Evolutionary conservation across 1,284 basidiomycete genomes (phyloP).

Genomic region (Peniophora sp.): DNA sequence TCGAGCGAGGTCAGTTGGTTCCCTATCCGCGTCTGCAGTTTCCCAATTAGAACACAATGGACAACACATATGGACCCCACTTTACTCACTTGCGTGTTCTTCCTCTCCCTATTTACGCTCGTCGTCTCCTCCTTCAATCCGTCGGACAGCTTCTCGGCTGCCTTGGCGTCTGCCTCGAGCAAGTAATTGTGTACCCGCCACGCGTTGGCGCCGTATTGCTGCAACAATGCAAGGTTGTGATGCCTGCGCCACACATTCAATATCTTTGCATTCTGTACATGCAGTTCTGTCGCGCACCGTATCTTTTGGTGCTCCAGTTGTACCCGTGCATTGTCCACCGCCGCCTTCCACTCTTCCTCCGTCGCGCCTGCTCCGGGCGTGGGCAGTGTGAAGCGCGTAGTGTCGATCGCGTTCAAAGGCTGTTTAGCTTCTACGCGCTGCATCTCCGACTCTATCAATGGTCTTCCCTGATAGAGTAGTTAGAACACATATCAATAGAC

Average conservation of each 20-base stretch:
- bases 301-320: conserved; percentile 88
- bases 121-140: conserved; percentile 68
- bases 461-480: conserved; percentile 41
- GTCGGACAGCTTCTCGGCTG: conserved; percentile 67
- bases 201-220: conserved; percentile 84
- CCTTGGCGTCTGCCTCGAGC: conserved; percentile 71
- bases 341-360: conserved; percentile 73
- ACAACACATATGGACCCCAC: neutral
- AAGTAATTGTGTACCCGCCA: conserved; percentile 90
- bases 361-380: conserved; percentile 60
- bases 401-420: conserved; percentile 70
- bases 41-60: neutral
- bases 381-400: conserved; percentile 73
- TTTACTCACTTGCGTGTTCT: conserved; percentile 67
- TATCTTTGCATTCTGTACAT: neutral
- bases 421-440: conserved; percentile 66
- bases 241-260: conserved; percentile 37
- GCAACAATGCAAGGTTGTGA: conserved; percentile 79
- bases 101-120: conserved; percentile 80
- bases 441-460: conserved; percentile 65
- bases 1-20: conserved; percentile 74
- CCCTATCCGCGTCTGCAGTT: conserved; percentile 60
- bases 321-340: conserved; percentile 74
- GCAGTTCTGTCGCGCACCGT: conserved; percentile 49
- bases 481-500: neutral